Percentiles rank a stretch among this genome's conserved stretches.
phyloP scores from a whole-genome alignment of 78 protist genomes.

The Polysphondylium violaceum region DNA sequence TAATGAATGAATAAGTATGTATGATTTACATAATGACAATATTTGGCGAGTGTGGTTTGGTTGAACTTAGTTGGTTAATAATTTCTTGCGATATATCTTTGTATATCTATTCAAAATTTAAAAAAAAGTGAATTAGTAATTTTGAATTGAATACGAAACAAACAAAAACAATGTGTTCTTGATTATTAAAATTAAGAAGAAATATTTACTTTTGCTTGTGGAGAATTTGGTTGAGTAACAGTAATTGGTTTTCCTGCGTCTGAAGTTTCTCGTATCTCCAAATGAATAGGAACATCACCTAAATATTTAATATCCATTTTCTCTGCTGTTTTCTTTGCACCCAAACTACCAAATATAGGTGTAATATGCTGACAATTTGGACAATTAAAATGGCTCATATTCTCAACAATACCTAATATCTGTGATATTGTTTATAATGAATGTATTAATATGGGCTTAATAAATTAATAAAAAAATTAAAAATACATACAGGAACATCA shows the following conservation, averaged over 20 bases:
- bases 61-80: background rate
- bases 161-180: no score
- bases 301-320: slow-evolving; percentile 79
- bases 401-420: slow-evolving; percentile 94
- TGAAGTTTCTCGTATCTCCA: slow-evolving; percentile 72
- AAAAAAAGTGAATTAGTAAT: no score
- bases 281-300: slow-evolving; percentile 91
- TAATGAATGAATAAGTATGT: no score
- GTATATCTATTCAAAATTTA: no score
- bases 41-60: background rate
- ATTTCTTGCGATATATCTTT: slow-evolving; percentile 16
- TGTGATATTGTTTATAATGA: background rate
- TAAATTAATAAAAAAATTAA: background rate
- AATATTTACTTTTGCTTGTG: slow-evolving; percentile 9
- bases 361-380: slow-evolving; percentile 81
- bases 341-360: slow-evolving; percentile 91
- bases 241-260: slow-evolving; percentile 92
- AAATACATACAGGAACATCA: slow-evolving; percentile 89
- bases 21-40: background rate
- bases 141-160: no score
- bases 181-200: no score
- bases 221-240: slow-evolving; percentile 61
- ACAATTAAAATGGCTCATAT: slow-evolving; percentile 92
- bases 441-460: background rate
- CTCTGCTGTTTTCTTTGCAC: slow-evolving; percentile 75